A percentile compares a stretch with the other conserved stretches of the same genome.
These are phyloP conservation scores for Colletotrichum orchidophilum DNA, from an alignment of 2,329 filamentous ascomycete genomes.

Conservation along the genomic window DNA sequence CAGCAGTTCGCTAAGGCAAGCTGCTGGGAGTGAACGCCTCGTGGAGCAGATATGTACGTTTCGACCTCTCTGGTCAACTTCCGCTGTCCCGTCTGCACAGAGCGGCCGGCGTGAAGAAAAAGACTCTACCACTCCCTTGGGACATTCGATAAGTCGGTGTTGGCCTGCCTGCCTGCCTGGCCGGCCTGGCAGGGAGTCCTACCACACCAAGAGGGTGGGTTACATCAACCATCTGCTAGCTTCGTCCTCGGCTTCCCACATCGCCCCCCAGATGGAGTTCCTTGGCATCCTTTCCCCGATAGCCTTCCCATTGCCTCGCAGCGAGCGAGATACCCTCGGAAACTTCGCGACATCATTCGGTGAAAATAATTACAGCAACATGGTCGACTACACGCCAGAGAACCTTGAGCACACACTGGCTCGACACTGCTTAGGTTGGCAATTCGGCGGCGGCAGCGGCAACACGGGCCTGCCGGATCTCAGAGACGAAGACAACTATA, in stretches of 20 bases:
- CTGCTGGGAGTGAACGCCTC: slow-evolving; percentile 11
- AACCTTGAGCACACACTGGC: background rate
- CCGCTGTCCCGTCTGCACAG: slow-evolving; percentile 33
- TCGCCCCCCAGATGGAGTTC: background rate
- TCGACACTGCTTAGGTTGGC: background rate
- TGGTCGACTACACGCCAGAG: background rate
- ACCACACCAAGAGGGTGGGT: slow-evolving; percentile 12
- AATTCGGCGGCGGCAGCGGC: slow-evolving; percentile 5
- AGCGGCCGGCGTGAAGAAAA: slow-evolving; percentile 17
- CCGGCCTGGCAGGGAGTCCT: background rate
- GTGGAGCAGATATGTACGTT: slow-evolving; percentile 24
- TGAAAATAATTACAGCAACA: background rate
- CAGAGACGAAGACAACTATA: background rate
- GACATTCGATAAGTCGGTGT: slow-evolving; percentile 3
- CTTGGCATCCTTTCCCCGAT: background rate
- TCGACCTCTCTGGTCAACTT: slow-evolving; percentile 28
- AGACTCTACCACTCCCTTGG: slow-evolving; percentile 24
- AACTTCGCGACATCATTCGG: background rate
- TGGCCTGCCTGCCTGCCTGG: background rate
- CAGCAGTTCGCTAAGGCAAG: background rate
- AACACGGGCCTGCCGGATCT: background rate
- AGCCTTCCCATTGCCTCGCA: background rate
- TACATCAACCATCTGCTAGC: slow-evolving; percentile 11
- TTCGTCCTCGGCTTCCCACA: background rate
- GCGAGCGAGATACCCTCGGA: background rate